These are phyloP conservation scores for Aspergillus ellipticus DNA, from an alignment of 495 filamentous ascomycete genomes.

Conservation along the genomic window DNA sequence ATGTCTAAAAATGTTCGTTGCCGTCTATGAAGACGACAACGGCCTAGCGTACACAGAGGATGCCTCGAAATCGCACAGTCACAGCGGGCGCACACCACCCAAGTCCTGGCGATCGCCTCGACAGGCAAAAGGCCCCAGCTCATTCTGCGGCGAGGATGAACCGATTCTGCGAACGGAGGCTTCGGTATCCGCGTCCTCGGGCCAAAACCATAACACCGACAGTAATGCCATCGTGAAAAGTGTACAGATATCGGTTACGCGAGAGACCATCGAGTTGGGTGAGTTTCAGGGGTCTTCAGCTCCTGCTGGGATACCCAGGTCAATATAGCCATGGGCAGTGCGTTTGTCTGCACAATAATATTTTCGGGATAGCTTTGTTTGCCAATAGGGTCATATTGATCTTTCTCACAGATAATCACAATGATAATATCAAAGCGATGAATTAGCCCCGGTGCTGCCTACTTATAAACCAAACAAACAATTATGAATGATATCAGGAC, in stretches of 20 bases:
- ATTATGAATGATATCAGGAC: too few relatives aligned
- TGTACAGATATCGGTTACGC: neutral
- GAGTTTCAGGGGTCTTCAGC: neutral
- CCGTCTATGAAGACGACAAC: constrained; percentile 31
- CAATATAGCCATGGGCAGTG: neutral
- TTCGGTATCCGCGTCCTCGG: neutral
- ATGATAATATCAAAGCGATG: too few relatives aligned
- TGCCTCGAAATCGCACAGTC: neutral
- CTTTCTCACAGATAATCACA: too few relatives aligned
- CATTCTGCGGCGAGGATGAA: neutral
- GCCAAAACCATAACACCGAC: neutral
- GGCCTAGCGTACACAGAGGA: constrained; percentile 30
- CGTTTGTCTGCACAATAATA: too few relatives aligned
- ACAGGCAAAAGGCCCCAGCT: neutral
- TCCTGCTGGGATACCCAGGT: neutral
- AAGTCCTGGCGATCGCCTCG: neutral
- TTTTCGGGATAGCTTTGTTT: too few relatives aligned
- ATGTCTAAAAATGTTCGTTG: constrained; percentile 39
- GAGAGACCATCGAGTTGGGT: neutral
- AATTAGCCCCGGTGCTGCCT: too few relatives aligned
- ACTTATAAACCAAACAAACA: too few relatives aligned
- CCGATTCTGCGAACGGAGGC: neutral
- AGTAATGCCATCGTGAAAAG: neutral
- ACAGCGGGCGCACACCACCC: neutral
- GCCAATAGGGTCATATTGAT: too few relatives aligned